Evolutionary conservation across 192 early-diverging fungal species (phyloP), one percentile per base, ranked within the genome.

Genomic region (Backusella luteola): DNA sequence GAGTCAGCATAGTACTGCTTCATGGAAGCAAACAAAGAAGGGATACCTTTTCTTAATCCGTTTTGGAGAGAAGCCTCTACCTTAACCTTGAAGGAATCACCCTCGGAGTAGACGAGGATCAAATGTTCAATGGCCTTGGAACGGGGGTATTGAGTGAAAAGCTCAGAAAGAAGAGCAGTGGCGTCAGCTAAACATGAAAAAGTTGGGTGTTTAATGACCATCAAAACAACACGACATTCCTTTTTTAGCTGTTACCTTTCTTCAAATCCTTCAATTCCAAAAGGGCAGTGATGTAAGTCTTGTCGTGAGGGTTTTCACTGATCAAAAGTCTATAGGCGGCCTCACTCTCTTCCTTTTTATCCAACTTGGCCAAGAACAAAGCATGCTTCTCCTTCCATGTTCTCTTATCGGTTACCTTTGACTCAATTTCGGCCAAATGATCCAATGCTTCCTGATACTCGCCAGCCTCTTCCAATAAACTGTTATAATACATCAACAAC

Each of bases 21-120:
- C 74, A 96, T 78, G 77, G 89, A 92, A 56, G 90, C 89, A 77
- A 99, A 98, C 46, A 97, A 81, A 2, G 98, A 99, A 6, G 96
- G 96, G 19, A 99, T 95, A 42, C 96, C 96, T 84, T 97, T 97
- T 76, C 92, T 89, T 77, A 99, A 89, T 49, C 90, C 89, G 34
- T 81, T 85, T 56, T 90, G 89, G 26, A 95, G 82, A 72, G 94
- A 91, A 29, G 79, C 81, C 66, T 94, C 93, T 17, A 90, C 87
- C 66, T 89, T 81, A 21, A 73, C 80, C 34, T 78, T 84, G 83
- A 95, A 95, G 34, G 79, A 81, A 17, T 89, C 90, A 76, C 91
- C 97, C 23, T 83, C 82, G 46, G 92, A 90, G 78, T 90, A 94
- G 6, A 89, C 86, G 5, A 99, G 88, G 11, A 95, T 93, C 68